These are phyloP conservation scores for Candida frijolesensis DNA, from an alignment of 1,139 yeast genomes.

Conservation along the genomic window DNA sequence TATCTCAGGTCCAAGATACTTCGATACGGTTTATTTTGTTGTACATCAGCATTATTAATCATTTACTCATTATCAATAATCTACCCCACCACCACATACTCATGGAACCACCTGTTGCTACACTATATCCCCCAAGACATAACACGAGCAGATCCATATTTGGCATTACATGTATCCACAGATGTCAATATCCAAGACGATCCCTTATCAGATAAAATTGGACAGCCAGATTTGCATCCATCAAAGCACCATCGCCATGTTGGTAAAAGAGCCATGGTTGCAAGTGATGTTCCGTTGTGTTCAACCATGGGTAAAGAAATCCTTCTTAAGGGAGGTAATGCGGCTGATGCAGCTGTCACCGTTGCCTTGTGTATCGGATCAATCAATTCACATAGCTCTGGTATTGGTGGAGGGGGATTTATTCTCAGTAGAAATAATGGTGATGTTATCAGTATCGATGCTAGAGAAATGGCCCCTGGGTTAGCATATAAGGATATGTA, in stretches of 20 bases:
- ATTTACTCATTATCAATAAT: constrained; percentile 3
- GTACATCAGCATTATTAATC: neutral
- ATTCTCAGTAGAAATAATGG: constrained; percentile 50
- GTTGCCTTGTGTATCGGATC: constrained; percentile 88
- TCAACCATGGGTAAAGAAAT: constrained; percentile 69
- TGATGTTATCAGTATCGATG: constrained; percentile 69
- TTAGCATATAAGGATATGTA: constrained; percentile 68
- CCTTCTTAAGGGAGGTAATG: constrained; percentile 58
- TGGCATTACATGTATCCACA: constrained; percentile 5
- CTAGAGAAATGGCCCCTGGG: constrained; percentile 85
- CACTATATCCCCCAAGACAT: constrained; percentile 8
- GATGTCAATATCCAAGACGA: constrained; percentile 6
- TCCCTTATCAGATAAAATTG: constrained; percentile 22
- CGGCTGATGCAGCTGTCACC: constrained; percentile 93
- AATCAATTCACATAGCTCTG: constrained; percentile 79
- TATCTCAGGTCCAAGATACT: neutral
- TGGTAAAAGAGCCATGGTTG: constrained; percentile 63
- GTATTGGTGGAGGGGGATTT: constrained; percentile 92
- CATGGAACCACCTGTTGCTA: neutral
- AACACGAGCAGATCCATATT: constrained; percentile 14
- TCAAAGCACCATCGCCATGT: constrained; percentile 27
- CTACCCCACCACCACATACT: neutral
- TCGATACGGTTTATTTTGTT: neutral
- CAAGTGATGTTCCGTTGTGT: constrained; percentile 74
- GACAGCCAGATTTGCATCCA: constrained; percentile 40